Conservation (phyloP, 169 alveolate genomes). For the Babesia microti region DNA sequence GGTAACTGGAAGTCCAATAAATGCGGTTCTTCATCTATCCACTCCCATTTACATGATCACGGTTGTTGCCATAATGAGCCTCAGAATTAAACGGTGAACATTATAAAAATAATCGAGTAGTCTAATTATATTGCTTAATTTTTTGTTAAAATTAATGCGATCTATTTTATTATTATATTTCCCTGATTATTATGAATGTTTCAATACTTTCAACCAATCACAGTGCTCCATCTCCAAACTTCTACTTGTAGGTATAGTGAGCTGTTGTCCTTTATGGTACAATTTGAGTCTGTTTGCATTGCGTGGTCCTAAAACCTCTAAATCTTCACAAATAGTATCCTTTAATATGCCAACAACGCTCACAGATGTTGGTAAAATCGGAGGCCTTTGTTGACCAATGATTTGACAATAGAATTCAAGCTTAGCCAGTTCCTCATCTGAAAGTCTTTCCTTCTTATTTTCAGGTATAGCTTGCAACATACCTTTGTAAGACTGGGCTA, state of each 20-base stretch:
- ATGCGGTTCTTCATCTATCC: too few relatives aligned
- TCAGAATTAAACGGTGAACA: too few relatives aligned
- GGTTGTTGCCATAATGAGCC: too few relatives aligned
- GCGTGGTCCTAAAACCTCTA: conserved; percentile 36
- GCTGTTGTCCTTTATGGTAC: conserved; percentile 23
- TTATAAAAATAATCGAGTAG: too few relatives aligned
- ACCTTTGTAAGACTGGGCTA: conserved; percentile 40
- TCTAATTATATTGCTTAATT: too few relatives aligned
- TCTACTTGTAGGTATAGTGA: conserved; percentile 29
- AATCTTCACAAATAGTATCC: conserved; percentile 44
- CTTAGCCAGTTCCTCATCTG: conserved; percentile 41
- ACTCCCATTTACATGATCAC: too few relatives aligned
- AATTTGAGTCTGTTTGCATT: conserved; percentile 10
- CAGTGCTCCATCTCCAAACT: conserved; percentile 25
- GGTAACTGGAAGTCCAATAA: conserved; percentile 18
- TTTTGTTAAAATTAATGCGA: too few relatives aligned
- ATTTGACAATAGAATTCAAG: conserved; percentile 24
- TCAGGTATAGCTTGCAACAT: conserved; percentile 40
- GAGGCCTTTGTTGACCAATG: conserved; percentile 10
- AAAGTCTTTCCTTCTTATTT: conserved; percentile 25
- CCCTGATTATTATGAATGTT: too few relatives aligned
- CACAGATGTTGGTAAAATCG: conserved; percentile 8
- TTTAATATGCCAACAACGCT: conserved; percentile 31
- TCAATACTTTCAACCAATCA: conserved; percentile 32
- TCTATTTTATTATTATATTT: too few relatives aligned